Evolutionary conservation across 2,329 filamentous ascomycete species (phyloP), one percentile per base, ranked within the genome.

Genomic region (Xylariaceae sp.): DNA sequence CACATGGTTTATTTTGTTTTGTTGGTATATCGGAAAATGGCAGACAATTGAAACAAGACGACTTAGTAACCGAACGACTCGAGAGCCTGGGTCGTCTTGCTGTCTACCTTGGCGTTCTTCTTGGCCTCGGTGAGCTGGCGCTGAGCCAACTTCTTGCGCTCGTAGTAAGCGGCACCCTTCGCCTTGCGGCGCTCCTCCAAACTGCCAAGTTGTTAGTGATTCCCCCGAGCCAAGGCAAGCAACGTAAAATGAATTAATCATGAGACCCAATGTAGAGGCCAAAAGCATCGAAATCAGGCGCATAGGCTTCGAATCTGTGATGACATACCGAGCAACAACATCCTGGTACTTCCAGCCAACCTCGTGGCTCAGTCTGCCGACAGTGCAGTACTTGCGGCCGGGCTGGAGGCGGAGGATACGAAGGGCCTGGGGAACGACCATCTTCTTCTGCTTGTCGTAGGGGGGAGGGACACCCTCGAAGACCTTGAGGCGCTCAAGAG

Each of bases 291-390:
- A 30, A 30, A 10, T 34, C 4, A 23, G 8, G 34, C 17, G 11
- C 2, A 8, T 23, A 18, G 45, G 34, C 30, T 17, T 59, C 34
- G 42, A 51, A 10, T 42, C 49, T 13, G 15, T 30, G 23, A 30
- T 42, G 9, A 89, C 92, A 75, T 83, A 97, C 92, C 90, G 92
- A 75, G 88, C 89, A 82, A 99, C 94, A 76, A 99, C 92, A 78
- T 97, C 93, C 86, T 97, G 90, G 89, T 99, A 97, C 85, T 99
- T 99, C 94, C 94, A 99, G 83, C 94, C 94, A 76, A 97, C 94
- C 85, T 99, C 94, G 82, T 97, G 92, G 80, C 90, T 94, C 76
- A 99, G 84, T 82, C 94, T 88, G 73, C 94, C 94, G 72, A 99
- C 93, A 69, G 92, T 96, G 90, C 94, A 99, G 90, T 96, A 99